Percentiles rank a stretch among this genome's conserved stretches.
Evolutionary conservation across 2,329 filamentous ascomycete genomes (phyloP).

Genomic region (Metarhizium brunneum): DNA sequence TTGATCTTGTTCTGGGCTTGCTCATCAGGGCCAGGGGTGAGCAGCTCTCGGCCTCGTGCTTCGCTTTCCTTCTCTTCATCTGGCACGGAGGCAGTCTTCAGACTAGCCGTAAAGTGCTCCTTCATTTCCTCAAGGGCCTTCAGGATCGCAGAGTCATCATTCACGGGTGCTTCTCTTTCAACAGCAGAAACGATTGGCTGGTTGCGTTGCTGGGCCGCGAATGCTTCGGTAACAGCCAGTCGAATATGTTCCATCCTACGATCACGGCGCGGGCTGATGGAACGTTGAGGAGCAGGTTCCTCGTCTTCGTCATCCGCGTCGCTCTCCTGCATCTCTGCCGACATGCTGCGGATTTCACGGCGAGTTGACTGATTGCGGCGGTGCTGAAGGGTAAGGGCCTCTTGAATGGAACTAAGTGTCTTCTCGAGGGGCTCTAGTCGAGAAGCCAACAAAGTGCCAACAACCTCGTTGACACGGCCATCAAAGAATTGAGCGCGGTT

Average conservation of each 20-base stretch:
- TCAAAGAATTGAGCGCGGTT: conserved; percentile 84
- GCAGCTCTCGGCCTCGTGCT: conserved; percentile 39
- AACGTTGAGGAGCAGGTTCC: conserved; percentile 53
- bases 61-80: conserved; percentile 40
- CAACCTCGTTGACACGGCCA: conserved; percentile 76
- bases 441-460: conserved; percentile 66
- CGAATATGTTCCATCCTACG: conserved; percentile 77
- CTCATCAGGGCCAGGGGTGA: conserved; percentile 39
- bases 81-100: conserved; percentile 13
- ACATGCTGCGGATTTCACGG: conserved; percentile 55
- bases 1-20: conserved; percentile 43
- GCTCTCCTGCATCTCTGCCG: conserved; percentile 65
- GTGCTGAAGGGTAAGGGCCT: conserved; percentile 51
- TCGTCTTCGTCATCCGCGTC: conserved; percentile 95
- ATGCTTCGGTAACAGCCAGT: conserved; percentile 61
- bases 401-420: conserved; percentile 66
- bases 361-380: conserved; percentile 45
- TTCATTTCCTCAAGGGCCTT: conserved; percentile 59
- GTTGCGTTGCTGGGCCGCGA: conserved; percentile 46
- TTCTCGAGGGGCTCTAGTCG: conserved; percentile 75
- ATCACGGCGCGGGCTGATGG: conserved; percentile 69
- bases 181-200: conserved; percentile 20
- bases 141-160: conserved; percentile 40
- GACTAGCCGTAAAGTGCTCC: conserved; percentile 29
- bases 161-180: conserved; percentile 11